Evolutionary conservation across 352 stramenopile genomes (phyloP).

Genomic region (Phytophthora citricola): DNA sequence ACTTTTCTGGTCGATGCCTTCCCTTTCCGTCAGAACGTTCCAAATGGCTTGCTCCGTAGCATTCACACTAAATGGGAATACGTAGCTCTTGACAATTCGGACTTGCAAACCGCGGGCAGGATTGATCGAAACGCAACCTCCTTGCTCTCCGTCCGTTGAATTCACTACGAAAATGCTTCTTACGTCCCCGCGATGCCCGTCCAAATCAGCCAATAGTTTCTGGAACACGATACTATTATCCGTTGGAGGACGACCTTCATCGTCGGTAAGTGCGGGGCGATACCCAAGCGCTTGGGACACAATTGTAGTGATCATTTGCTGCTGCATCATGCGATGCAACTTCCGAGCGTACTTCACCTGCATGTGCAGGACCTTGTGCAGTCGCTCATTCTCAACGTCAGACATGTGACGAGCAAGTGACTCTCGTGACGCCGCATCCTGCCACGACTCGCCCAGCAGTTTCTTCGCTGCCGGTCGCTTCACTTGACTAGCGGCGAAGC

Average conservation of each 20-base stretch:
- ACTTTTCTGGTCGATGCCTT: background rate
- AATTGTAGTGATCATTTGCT: conserved; percentile 14
- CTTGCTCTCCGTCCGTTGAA: background rate
- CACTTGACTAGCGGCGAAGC: background rate
- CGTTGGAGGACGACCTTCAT: conserved; percentile 5
- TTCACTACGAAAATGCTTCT: conserved; percentile 2
- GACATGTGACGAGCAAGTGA: conserved; percentile 21
- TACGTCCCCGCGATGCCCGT: conserved; percentile 3
- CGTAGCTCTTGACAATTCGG: conserved; percentile 19
- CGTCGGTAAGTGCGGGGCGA: conserved; percentile 3
- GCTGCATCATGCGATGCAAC: conserved; percentile 24
- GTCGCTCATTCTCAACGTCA: conserved; percentile 14
- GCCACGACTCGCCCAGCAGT: conserved; percentile 20
- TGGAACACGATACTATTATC: conserved; percentile 30
- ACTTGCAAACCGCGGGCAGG: conserved; percentile 16
- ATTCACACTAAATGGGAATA: conserved; percentile 21
- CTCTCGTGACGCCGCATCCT: conserved; percentile 21
- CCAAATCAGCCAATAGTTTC: conserved; percentile 17
- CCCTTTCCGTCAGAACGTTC: conserved; percentile 1
- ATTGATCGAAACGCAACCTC: conserved; percentile 14
- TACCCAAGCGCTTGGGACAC: conserved; percentile 14
- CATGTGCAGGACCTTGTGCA: conserved; percentile 20
- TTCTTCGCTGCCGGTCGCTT: conserved; percentile 3
- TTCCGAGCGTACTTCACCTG: conserved; percentile 26
- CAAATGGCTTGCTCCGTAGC: conserved; percentile 22